Base-by-base conservation (phyloP, 345 rosid genomes). In the Sisymbrium irio region DNA sequence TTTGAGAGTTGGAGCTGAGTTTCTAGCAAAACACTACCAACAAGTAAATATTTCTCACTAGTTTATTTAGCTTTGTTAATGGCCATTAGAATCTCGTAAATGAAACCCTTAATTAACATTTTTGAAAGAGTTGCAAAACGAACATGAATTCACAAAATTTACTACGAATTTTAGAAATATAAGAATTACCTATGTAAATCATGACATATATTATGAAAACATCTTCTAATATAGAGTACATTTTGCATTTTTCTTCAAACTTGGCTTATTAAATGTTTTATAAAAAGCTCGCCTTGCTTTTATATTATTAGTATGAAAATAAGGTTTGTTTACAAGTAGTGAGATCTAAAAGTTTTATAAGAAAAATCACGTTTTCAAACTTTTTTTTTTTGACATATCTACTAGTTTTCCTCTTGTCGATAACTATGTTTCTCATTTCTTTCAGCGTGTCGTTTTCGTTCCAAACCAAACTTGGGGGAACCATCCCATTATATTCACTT, bases 381-480 rank as follows among this genome's bases (percentile, higher is more conserved):
- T 22, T 22, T 1, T 22, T 22, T 22, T 22, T 22, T 28, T 15
- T 46, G 25, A 15, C 25, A 46, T 17, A n/a, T 8, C 20, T 25
- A 33, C 37, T n/a, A n/a, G 32, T 5, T 22, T 22, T 22, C 25
- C 25, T 3, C 5, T 32, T 5, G 7, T 32, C 4, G 37, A 53
- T 64, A 8, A 83, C 51, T 69, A 40, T 27, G 30, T 41, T 40
- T 64, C 69, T 72, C 78, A 35, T 73, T 65, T 1, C 17, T 72
- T 30, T 76, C 88, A 93, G 98, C 84, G 41, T 51, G 82, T 77
- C 0, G 80, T 93, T 37, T 88, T 80, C 80, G 82, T 90, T 69
- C 89, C 98, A 35, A 83, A 68, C 39, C 98, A 95, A 56, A 93
- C 98, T 19, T 93, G 98, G 97, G 98, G 91, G 68, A 90, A 88